phyloP scores from a whole-genome alignment of 2,329 filamentous ascomycete genomes.

The Coniochaeta hoffmannii region DNA sequence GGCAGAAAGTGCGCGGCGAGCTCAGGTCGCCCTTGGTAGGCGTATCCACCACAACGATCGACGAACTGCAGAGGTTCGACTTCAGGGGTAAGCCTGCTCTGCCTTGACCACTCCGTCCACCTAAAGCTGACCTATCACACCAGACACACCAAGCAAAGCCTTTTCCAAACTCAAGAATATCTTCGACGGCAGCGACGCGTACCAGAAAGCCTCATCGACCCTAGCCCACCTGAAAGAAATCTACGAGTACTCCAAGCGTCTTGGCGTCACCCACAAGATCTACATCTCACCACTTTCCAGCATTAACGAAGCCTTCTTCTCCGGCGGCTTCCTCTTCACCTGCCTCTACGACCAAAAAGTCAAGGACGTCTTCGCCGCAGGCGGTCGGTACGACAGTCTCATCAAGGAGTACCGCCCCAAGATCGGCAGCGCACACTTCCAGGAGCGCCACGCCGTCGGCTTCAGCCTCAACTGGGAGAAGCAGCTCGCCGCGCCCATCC shows the following conservation, averaged over 20 bases:
- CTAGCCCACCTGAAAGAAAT: constrained; percentile 78
- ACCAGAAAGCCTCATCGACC: constrained; percentile 66
- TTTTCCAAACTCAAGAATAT: constrained; percentile 51
- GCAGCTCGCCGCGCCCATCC: constrained; percentile 59
- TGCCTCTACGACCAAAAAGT: constrained; percentile 82
- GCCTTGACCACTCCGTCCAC: neutral
- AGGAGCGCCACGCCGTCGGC: constrained; percentile 76
- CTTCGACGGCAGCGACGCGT: constrained; percentile 57
- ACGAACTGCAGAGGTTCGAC: constrained; percentile 85
- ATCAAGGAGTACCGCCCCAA: constrained; percentile 77
- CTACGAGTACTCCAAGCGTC: constrained; percentile 65
- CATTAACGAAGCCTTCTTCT: constrained; percentile 86
- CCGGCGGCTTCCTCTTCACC: constrained; percentile 79
- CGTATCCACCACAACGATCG: constrained; percentile 80
- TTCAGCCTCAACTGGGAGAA: constrained; percentile 88
- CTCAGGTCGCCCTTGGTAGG: constrained; percentile 75
- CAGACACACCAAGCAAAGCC: constrained; percentile 48
- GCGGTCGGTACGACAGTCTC: constrained; percentile 84
- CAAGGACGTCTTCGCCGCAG: constrained; percentile 82
- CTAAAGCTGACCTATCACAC: constrained; percentile 8
- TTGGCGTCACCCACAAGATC: constrained; percentile 69
- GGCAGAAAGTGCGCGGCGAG: constrained; percentile 76
- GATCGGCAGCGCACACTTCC: constrained; percentile 47
- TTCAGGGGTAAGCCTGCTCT: constrained; percentile 57
- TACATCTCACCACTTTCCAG: constrained; percentile 81